Conservation (phyloP, 2,329 filamentous ascomycete species). For the Apiospora phragmitis region DNA sequence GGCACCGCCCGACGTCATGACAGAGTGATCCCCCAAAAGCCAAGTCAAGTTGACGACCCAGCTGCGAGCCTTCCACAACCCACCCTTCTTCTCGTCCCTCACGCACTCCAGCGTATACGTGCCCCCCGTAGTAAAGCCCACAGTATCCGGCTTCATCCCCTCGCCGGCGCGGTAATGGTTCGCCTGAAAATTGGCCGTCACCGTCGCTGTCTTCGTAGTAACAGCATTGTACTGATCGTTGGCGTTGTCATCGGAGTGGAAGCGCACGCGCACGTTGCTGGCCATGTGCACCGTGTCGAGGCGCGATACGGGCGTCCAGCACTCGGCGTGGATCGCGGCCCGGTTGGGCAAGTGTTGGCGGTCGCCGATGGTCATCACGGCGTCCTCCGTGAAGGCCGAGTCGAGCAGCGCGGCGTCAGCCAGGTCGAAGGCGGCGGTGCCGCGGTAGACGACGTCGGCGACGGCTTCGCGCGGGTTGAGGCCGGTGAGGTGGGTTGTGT, state of each 20-base stretch:
- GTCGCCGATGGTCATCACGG: neutral
- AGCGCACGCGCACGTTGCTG: neutral
- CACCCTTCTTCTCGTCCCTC: neutral
- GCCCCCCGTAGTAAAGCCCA: neutral
- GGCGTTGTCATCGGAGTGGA: neutral
- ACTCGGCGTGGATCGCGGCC: neutral
- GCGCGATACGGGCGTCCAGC: neutral
- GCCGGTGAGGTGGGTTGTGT: neutral
- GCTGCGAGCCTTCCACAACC: neutral
- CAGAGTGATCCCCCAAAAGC: neutral
- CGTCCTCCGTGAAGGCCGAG: neutral
- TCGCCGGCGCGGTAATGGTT: slow-evolving; percentile 6
- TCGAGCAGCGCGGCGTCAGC: neutral
- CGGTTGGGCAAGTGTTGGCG: neutral
- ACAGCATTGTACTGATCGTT: neutral
- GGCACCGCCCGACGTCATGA: neutral
- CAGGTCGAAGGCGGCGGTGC: neutral
- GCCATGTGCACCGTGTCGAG: slow-evolving; percentile 4
- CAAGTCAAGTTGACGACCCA: neutral
- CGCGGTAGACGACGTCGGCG: slow-evolving; percentile 7
- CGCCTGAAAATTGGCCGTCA: neutral
- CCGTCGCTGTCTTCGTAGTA: neutral
- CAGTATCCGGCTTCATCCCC: neutral
- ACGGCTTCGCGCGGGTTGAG: slow-evolving; percentile 7
- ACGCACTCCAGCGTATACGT: neutral